Evolutionary conservation across 2,329 filamentous ascomycete genomes (phyloP).

Genomic region (Nannizziopsis barbatae): DNA sequence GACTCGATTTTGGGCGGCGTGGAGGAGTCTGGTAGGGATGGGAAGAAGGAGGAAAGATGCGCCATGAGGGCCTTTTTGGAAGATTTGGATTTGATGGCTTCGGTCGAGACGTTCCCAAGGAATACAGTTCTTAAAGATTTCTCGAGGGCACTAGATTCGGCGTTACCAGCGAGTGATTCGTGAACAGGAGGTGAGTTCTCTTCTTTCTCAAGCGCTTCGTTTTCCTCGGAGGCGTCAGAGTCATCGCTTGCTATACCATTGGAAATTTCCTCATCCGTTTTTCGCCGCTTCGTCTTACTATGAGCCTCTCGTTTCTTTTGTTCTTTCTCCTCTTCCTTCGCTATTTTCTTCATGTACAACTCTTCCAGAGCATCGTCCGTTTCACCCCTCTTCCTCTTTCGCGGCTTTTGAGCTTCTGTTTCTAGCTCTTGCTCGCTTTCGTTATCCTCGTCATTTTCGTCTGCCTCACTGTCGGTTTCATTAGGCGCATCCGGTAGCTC

Average conservation of each 20-base stretch:
- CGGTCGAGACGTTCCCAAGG: conserved; percentile 75
- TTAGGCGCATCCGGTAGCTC: conserved; percentile 23
- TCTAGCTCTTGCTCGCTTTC: conserved; percentile 50
- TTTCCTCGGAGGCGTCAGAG: conserved; percentile 37
- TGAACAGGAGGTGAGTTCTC: conserved; percentile 26
- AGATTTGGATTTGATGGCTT: conserved; percentile 70
- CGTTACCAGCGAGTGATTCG: conserved; percentile 27
- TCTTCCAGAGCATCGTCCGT: conserved; percentile 38
- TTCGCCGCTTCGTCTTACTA: conserved; percentile 32
- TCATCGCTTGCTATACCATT: conserved; percentile 19
- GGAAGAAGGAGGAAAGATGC: conserved; percentile 68
- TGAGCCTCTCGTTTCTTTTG: conserved; percentile 26
- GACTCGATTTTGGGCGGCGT: conserved; percentile 69
- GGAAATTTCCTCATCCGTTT: conserved; percentile 24
- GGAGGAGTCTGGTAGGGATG: conserved; percentile 38
- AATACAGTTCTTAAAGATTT: conserved; percentile 88
- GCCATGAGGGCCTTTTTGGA: conserved; percentile 65
- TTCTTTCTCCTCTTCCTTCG: conserved; percentile 33
- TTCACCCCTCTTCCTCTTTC: conserved; percentile 46
- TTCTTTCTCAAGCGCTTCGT: conserved; percentile 33
- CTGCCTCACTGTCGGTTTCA: conserved; percentile 19
- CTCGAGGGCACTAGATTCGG: conserved; percentile 51
- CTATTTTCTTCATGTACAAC: conserved; percentile 35
- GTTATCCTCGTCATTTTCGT: conserved; percentile 42
- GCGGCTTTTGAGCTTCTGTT: conserved; percentile 24